Evolutionary conservation across 2,329 filamentous ascomycete species (phyloP).

Genomic region (Sporothrix mexicana): DNA sequence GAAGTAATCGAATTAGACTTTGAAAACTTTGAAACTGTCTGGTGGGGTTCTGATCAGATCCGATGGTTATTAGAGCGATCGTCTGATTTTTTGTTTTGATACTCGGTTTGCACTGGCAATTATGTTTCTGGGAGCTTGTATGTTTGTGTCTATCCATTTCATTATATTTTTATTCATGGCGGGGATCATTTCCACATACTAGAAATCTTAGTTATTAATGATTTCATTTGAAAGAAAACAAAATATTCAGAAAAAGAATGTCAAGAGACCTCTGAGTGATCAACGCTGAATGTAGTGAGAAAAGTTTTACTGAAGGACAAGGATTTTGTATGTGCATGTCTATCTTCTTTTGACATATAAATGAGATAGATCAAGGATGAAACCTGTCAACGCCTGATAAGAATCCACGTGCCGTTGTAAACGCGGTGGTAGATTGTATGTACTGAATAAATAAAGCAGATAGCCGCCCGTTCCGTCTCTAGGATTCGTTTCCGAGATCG

Average conservation of each 20-base stretch:
- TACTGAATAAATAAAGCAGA: constrained; percentile 8
- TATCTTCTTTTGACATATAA: background rate
- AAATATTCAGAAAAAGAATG: too few species aligned
- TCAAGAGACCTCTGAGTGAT: too few species aligned
- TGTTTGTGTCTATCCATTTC: too few species aligned
- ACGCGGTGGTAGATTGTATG: background rate
- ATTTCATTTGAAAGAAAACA: too few species aligned
- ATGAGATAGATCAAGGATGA: background rate
- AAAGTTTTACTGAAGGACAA: background rate
- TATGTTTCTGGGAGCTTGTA: too few species aligned
- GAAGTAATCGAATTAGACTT: background rate
- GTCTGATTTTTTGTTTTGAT: too few species aligned
- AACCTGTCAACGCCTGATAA: constrained; percentile 13
- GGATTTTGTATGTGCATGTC: background rate
- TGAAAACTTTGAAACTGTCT: background rate
- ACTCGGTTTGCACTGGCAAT: too few species aligned
- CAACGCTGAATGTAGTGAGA: background rate
- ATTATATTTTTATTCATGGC: too few species aligned
- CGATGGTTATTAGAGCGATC: too few species aligned
- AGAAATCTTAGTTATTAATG: too few species aligned
- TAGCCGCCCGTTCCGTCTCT: background rate
- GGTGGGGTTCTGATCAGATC: too few species aligned
- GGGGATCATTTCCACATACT: too few species aligned
- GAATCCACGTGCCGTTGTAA: background rate
- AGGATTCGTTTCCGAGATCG: background rate